Base-by-base conservation (phyloP, 106 monocot species). In the Dendrobium officinale region DNA sequence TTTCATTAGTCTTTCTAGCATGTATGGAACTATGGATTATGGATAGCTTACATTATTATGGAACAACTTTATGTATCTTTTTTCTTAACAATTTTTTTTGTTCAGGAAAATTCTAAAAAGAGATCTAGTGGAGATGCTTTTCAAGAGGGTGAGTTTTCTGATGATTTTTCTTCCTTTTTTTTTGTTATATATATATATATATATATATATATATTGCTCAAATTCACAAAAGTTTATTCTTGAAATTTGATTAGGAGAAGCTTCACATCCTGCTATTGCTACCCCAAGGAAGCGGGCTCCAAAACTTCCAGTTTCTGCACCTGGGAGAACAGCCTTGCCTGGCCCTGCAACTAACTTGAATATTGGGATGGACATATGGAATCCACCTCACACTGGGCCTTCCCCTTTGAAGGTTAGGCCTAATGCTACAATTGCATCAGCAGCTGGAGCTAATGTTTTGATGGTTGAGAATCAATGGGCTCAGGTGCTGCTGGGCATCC, bases 261-360 rank as follows among this genome's bases (percentile, higher is more conserved):
- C 78, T 76, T 83, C 85, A 58, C 83, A 85, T 51, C 55, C 79
- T 79, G 81, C 73, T 73, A 80, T 76, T 64, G 84, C 84, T 83
- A 80, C 73, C 81, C 48, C 80, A 84, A 42, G 73, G 72, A 81
- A 80, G 70, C 49, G 88, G 61, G 44, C 88, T 82, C 55, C 86
- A 26, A 92, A 92, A 67, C 89, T 92, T 56, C 87, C 92, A 11
- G 92, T 89, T 58, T 88, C 87, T 40, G 89, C 87, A n/a, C 89
- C 92, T 19, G 92, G 86, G 42, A 85, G 86, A 64, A 67, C 89
- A 42, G 75, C 85, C 5, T 78, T 89, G 55, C 73, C 89, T 73
- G 67, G 64, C 42, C 79, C 89, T 48, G 47, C 82, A 19, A 77
- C 92, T 81, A 92, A 89, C 80, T 79, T 86, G 84, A 89, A 88